These are phyloP conservation scores for sunflower (Helianthus annuus) DNA, from an alignment of 129 eudicot species.

Conservation along the genomic window DNA sequence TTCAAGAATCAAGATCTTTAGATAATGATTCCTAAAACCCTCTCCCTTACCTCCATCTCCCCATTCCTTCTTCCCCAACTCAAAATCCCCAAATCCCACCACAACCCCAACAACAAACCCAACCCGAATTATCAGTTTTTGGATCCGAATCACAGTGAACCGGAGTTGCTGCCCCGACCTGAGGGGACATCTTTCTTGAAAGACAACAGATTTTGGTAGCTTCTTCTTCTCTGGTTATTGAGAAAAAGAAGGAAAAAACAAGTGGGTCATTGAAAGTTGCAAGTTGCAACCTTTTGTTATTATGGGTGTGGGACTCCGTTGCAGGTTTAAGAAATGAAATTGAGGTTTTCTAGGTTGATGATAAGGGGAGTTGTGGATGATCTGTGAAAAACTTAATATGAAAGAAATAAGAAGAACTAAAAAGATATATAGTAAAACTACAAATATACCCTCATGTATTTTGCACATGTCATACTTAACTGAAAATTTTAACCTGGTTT, in stretches of 20 bases:
- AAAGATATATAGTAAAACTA: too few relatives aligned
- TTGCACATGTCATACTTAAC: too few relatives aligned
- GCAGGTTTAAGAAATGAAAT: conserved; percentile 54
- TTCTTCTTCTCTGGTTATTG: conserved; percentile 29
- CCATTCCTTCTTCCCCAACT: conserved; percentile 39
- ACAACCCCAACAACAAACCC: conserved; percentile 25
- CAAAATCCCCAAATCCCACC: conserved; percentile 37
- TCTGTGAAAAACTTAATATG: too few relatives aligned
- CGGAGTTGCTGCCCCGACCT: conserved; percentile 85
- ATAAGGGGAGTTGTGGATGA: too few relatives aligned
- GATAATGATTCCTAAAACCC: conserved; percentile 73
- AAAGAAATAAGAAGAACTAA: too few relatives aligned
- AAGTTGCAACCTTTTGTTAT: conserved; percentile 42
- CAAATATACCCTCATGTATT: too few relatives aligned
- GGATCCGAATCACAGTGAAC: conserved; percentile 55
- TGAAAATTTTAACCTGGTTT: too few relatives aligned
- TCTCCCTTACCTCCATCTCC: conserved; percentile 43
- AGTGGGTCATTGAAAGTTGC: conserved; percentile 40
- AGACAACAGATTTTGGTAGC: conserved; percentile 48
- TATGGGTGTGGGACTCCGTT: conserved; percentile 98
- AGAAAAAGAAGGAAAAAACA: conserved; percentile 40
- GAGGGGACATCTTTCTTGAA: conserved; percentile 75
- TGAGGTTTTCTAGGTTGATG: too few relatives aligned
- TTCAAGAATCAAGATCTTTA: background rate
- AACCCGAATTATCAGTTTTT: conserved; percentile 28